Percentiles rank a stretch among this genome's conserved stretches.
Conservation (phyloP, 2,329 filamentous ascomycete species). For the Tolypocladium pustulatum region DNA sequence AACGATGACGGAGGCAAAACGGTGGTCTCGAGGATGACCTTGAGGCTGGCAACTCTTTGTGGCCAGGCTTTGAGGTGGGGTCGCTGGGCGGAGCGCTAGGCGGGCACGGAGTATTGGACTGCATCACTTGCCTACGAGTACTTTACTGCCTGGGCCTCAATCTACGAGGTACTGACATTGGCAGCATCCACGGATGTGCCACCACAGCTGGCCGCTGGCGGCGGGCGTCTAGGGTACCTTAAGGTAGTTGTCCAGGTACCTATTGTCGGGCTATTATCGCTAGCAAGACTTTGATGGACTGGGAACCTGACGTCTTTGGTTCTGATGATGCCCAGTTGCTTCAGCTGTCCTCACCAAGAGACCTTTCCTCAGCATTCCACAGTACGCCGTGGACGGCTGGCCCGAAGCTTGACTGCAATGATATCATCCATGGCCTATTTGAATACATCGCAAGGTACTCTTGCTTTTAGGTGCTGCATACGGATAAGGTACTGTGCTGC, state of each 20-base stretch:
- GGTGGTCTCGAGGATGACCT: not conserved
- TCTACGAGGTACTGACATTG: not conserved
- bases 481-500: not conserved
- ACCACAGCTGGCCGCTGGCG: not conserved
- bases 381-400: not conserved
- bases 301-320: too few relatives aligned
- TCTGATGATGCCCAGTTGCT: not conserved
- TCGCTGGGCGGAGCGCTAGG: not conserved
- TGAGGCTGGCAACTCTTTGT: conserved; percentile 3
- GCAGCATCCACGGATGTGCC: too few relatives aligned
- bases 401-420: too few relatives aligned
- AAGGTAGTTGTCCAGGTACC: too few relatives aligned
- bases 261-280: too few relatives aligned
- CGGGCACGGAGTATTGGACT: not conserved
- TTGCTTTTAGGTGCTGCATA: too few relatives aligned
- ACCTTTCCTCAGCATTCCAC: not conserved
- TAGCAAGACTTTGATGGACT: too few relatives aligned
- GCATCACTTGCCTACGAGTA: not conserved
- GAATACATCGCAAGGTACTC: too few relatives aligned
- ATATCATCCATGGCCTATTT: too few relatives aligned
- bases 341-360: not conserved
- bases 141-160: not conserved
- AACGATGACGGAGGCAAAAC: conserved; percentile 6
- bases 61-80: conserved; percentile 4
- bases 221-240: not conserved